Percentiles rank a stretch among this genome's conserved stretches.
Conservation (phyloP, 345 rosid genomes). For the Corymbia maculata region DNA sequence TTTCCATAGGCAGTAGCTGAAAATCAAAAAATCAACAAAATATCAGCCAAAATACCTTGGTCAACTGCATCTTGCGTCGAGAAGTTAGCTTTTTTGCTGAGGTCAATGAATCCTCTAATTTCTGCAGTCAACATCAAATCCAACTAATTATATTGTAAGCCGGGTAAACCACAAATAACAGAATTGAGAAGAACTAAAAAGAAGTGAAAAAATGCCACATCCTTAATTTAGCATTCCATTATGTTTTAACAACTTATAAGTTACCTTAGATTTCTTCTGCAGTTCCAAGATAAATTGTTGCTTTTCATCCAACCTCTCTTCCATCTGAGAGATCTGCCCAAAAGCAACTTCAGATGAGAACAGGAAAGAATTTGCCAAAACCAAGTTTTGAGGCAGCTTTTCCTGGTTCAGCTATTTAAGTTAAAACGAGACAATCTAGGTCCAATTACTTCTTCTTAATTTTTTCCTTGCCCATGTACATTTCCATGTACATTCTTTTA, state of each 20-base stretch:
- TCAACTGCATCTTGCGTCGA: constrained; percentile 43
- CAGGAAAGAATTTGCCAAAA: background rate
- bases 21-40: background rate
- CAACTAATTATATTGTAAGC: background rate
- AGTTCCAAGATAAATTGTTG: constrained; percentile 35
- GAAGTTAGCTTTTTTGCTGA: constrained; percentile 56
- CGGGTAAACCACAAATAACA: background rate
- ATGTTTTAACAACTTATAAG: background rate
- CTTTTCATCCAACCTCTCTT: constrained; percentile 40
- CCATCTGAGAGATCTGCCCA: constrained; percentile 41
- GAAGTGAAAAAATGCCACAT: background rate
- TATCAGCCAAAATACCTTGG: constrained; percentile 34
- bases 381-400: background rate
- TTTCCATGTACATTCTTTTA: background rate
- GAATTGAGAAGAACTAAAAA: background rate
- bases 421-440: background rate
- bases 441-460: background rate
- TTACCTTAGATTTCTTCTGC: constrained; percentile 61
- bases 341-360: background rate
- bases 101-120: constrained; percentile 57
- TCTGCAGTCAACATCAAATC: constrained; percentile 30
- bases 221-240: background rate
- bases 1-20: background rate
- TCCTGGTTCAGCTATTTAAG: background rate
- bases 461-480: background rate